Percentiles rank a stretch among this genome's conserved stretches.
phyloP scores from a whole-genome alignment of 129 eudicot genomes.

The Chrysanthemum seticuspe region DNA sequence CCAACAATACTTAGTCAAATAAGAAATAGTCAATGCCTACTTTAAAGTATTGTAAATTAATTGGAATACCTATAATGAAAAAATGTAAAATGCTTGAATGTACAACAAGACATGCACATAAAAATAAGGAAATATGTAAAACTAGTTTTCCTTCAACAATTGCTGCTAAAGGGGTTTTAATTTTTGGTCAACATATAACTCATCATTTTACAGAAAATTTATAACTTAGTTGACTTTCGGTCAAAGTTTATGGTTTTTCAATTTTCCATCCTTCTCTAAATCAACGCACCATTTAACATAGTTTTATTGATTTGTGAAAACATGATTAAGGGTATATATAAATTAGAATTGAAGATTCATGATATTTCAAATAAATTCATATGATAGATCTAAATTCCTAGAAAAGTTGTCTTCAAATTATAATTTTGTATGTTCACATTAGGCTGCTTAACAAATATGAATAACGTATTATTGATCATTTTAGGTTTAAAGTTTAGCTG shows the following conservation, averaged over 20 bases:
- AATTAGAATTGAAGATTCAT: background rate
- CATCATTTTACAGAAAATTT: conserved; percentile 10
- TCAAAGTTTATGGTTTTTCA: conserved; percentile 25
- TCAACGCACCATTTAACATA: conserved; percentile 34
- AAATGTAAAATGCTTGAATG: background rate
- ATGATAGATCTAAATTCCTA: too few species aligned
- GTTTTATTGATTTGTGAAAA: conserved; percentile 7
- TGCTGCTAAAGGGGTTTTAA: conserved; percentile 21
- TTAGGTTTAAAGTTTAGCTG: too few species aligned
- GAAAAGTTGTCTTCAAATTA: too few species aligned
- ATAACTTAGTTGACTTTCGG: conserved; percentile 19
- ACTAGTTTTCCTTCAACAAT: conserved; percentile 28
- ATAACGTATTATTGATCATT: too few species aligned
- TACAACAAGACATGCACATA: conserved; percentile 11
- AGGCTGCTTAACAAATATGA: too few species aligned
- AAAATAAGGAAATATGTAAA: background rate
- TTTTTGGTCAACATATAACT: conserved; percentile 25
- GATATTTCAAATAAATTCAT: too few species aligned
- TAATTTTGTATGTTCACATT: too few species aligned
- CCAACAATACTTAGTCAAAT: conserved; percentile 18
- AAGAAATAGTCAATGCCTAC: conserved; percentile 21
- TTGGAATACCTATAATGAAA: too few species aligned
- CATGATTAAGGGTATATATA: background rate
- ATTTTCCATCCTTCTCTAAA: conserved; percentile 33
- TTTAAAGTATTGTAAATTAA: background rate